Conservation (phyloP, 2,329 filamentous ascomycete species). For the Chalaropsis thielavioides region DNA sequence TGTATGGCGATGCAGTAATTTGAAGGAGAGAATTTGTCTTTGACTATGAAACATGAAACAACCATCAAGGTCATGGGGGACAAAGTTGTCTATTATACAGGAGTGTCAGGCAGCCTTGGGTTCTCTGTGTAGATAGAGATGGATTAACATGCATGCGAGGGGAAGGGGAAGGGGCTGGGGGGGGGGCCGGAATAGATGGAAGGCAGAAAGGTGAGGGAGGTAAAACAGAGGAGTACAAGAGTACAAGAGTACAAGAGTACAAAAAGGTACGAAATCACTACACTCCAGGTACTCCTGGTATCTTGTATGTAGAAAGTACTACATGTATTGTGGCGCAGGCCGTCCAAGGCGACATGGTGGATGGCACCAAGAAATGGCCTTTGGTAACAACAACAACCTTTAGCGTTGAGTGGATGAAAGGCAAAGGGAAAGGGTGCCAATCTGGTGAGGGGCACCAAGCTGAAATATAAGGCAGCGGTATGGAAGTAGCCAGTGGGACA, state of each 20-base stretch:
- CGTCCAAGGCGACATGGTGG: not conserved
- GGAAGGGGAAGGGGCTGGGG: not conserved
- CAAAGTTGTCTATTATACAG: not conserved
- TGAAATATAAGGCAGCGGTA: not conserved
- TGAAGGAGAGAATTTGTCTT: not conserved
- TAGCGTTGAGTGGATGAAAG: not conserved
- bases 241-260: not conserved
- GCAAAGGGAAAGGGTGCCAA: not conserved
- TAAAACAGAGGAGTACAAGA: not conserved
- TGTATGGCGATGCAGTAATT: not conserved
- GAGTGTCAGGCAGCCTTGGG: not conserved
- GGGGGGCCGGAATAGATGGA: not conserved
- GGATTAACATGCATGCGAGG: not conserved
- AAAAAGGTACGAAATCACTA: not conserved
- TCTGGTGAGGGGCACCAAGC: not conserved
- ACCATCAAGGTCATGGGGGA: not conserved
- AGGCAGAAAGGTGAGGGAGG: not conserved
- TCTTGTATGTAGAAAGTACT: not conserved
- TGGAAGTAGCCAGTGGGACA: not conserved
- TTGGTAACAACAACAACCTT: not conserved
- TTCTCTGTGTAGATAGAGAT: not conserved
- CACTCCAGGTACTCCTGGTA: not conserved
- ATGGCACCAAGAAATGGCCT: not conserved
- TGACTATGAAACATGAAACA: not conserved
- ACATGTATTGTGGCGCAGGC: not conserved